Evolutionary conservation across 108 stramenopile species (phyloP).

Genomic region (Seminavis robusta): DNA sequence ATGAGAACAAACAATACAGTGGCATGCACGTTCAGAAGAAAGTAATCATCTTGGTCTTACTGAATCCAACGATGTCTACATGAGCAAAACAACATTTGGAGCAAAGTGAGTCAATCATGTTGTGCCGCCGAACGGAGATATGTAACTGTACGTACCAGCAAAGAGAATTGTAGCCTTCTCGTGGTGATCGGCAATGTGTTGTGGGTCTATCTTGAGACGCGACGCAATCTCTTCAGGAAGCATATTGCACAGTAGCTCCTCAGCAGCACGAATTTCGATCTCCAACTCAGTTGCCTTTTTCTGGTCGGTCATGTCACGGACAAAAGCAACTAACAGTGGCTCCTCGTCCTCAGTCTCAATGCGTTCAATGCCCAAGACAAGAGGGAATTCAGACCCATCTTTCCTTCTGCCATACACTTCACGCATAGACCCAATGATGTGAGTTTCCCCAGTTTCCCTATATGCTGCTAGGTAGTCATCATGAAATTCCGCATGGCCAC

Average conservation of each 20-base stretch:
- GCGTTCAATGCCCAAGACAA: background rate
- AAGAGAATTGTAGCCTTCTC: conserved; percentile 43
- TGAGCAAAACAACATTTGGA: too few relatives aligned
- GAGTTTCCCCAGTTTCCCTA: too few relatives aligned
- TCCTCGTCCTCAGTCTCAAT: background rate
- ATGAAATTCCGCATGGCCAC: too few relatives aligned
- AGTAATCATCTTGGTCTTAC: too few relatives aligned
- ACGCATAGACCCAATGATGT: too few relatives aligned
- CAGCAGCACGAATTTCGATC: conserved; percentile 30
- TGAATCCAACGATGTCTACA: conserved; percentile 63
- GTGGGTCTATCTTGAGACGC: conserved; percentile 37
- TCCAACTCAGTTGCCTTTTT: conserved; percentile 27
- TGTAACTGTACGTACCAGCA: too few relatives aligned
- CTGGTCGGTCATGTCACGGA: conserved; percentile 35
- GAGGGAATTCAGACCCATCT: background rate
- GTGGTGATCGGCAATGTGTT: conserved; percentile 50
- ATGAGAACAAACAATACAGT: too few relatives aligned
- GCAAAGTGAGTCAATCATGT: too few relatives aligned
- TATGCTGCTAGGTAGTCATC: too few relatives aligned
- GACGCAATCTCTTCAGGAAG: conserved; percentile 44
- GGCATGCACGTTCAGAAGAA: too few relatives aligned
- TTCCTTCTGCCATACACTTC: background rate
- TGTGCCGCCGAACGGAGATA: too few relatives aligned
- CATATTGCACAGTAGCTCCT: conserved; percentile 42
- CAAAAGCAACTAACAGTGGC: conserved; percentile 6